Evolutionary conservation across 805 yeast species (phyloP).

Genomic region (Maudiozyma bulderi): DNA sequence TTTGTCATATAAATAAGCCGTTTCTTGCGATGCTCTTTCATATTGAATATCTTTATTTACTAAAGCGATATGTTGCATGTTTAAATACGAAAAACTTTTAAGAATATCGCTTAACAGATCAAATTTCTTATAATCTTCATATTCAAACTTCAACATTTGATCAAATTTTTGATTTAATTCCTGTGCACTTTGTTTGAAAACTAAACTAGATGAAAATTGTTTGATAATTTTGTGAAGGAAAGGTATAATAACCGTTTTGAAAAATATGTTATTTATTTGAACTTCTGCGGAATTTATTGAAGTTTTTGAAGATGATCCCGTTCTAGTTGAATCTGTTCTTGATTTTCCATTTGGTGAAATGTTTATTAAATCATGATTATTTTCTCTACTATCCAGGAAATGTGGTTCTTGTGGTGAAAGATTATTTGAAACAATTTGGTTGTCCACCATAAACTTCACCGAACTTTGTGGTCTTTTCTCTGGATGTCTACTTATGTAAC

Average conservation of each 20-base stretch:
- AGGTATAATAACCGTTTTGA: slow-evolving; percentile 15
- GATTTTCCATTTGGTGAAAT: slow-evolving; percentile 1
- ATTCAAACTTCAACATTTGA: slow-evolving; percentile 6
- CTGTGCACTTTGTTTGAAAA: slow-evolving; percentile 15
- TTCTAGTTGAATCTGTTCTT: neutral
- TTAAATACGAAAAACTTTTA: slow-evolving; percentile 12
- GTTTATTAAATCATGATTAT: neutral
- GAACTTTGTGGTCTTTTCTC: neutral
- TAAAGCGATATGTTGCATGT: slow-evolving; percentile 16
- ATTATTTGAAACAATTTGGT: no score
- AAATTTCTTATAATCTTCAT: slow-evolving; percentile 7
- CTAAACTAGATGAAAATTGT: slow-evolving; percentile 12
- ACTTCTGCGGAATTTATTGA: slow-evolving; percentile 12
- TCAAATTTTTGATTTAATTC: slow-evolving; percentile 9
- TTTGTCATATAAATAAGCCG: neutral
- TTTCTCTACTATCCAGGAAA: no score
- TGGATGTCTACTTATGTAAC: neutral
- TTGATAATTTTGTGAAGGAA: slow-evolving; percentile 15
- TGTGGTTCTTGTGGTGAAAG: no score
- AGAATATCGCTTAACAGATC: slow-evolving; percentile 10
- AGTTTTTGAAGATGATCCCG: slow-evolving; percentile 11
- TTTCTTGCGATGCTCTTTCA: slow-evolving; percentile 3
- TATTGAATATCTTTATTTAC: slow-evolving; percentile 18
- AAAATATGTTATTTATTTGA: slow-evolving; percentile 10
- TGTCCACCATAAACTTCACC: neutral